Evolutionary conservation across 306 rosid genomes (phyloP).

Genomic region (Sechiopsis laciniata): DNA sequence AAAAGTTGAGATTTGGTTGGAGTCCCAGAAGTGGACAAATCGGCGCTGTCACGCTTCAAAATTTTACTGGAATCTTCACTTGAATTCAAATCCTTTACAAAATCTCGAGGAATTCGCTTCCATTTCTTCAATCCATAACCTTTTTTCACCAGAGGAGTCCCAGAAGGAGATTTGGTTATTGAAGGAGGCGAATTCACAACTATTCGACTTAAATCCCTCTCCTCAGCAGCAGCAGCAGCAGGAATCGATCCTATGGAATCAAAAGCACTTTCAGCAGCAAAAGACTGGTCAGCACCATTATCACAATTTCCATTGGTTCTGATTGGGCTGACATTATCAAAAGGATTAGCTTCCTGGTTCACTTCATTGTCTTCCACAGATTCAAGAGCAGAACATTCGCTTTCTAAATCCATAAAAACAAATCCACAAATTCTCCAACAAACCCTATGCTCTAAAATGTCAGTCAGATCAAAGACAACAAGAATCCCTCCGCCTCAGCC

Average conservation of each 20-base stretch:
- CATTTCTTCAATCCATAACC: conserved; percentile 55
- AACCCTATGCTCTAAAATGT: conserved; percentile 18
- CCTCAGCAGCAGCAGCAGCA: conserved; percentile 28
- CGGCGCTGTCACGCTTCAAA: conserved; percentile 67
- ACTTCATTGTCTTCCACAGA: conserved; percentile 59
- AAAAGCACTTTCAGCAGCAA: conserved; percentile 32
- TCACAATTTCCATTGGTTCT: conserved; percentile 32
- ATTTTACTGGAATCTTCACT: conserved; percentile 41
- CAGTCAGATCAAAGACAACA: conserved; percentile 29
- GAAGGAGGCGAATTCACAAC: conserved; percentile 26
- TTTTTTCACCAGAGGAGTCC: conserved; percentile 25
- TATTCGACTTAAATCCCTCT: conserved; percentile 26
- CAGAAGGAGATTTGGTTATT: neutral
- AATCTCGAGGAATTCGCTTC: conserved; percentile 46
- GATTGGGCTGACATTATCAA: conserved; percentile 35
- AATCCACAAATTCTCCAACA: conserved; percentile 23
- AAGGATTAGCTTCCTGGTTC: conserved; percentile 22
- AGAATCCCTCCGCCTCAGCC: conserved; percentile 29
- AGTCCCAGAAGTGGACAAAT: conserved; percentile 41
- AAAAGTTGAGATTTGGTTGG: conserved; percentile 34
- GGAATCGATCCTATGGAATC: neutral
- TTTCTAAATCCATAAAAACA: conserved; percentile 63
- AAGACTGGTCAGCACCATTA: conserved; percentile 31
- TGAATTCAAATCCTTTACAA: conserved; percentile 37
- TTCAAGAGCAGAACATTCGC: conserved; percentile 24